Conservation (phyloP, 371 early-diverging fungal species). For the Rhizomucor pusillus region DNA sequence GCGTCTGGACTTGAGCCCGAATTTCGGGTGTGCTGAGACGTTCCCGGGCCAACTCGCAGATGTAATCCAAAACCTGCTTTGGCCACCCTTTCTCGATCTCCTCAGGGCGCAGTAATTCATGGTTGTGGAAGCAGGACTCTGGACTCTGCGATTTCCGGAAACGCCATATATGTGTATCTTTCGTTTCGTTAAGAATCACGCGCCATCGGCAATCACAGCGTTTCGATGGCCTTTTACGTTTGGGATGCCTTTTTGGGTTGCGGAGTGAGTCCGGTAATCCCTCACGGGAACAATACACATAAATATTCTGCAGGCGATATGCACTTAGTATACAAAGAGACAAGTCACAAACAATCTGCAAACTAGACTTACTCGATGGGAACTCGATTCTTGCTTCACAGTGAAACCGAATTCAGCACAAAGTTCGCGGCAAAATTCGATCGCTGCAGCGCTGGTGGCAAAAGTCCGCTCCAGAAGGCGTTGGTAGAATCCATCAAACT, state of each 20-base stretch:
- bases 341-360: background rate
- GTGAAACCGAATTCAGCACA: conserved; percentile 63
- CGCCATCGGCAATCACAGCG: conserved; percentile 69
- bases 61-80: conserved; percentile 51
- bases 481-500: conserved; percentile 50
- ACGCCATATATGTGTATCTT: conserved; percentile 44
- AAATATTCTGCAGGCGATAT: conserved; percentile 46
- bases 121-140: conserved; percentile 58
- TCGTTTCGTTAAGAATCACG: conserved; percentile 55
- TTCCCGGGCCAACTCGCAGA: conserved; percentile 53
- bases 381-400: conserved; percentile 67
- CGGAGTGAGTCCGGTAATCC: conserved; percentile 61
- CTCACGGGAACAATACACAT: conserved; percentile 64
- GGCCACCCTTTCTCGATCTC: conserved; percentile 65
- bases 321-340: background rate
- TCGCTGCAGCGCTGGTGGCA: conserved; percentile 45
- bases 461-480: conserved; percentile 38
- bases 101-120: conserved; percentile 56
- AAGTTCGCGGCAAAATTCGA: conserved; percentile 51
- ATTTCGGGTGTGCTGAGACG: conserved; percentile 56
- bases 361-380: conserved; percentile 51
- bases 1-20: conserved; percentile 48
- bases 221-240: conserved; percentile 58
- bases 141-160: conserved; percentile 64
- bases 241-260: conserved; percentile 52